Evolutionary conservation across 2,329 filamentous ascomycete genomes (phyloP), one percentile per base, ranked within the genome.

Genomic region (Penicillium sumatraense): DNA sequence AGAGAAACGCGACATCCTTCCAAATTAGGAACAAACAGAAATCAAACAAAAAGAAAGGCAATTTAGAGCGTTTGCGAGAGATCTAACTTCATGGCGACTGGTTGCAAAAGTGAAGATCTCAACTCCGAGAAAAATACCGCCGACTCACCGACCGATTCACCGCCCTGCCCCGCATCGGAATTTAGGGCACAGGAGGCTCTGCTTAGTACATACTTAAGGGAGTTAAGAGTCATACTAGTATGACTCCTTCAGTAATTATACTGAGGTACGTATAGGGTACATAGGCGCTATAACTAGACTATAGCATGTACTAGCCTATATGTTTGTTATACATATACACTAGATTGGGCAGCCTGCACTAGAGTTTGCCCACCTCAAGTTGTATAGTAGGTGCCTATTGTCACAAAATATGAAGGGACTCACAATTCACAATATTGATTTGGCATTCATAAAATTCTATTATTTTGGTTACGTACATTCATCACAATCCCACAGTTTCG

Each of bases 1-100:
- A 27, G 67, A 70, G 50, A 72, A 74, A 27, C 74, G 74, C 40
- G 75, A 77, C 75, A 77, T 77, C 18, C 10, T 24, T 42, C 20
- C n/a, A n/a, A n/a, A n/a, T 41, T 18, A 58, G 21, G 9, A 50
- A 10, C 16, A 20, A 23, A 16, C 11, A 20, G 11, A 41, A 40
- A 41, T 42, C 38, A 10, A 5, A 10, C 5, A 10, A 13, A 20
- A 9, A n/a, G n/a, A 18, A 14, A 24, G 10, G n/a, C n/a, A n/a
- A n/a, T n/a, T n/a, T n/a, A n/a, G n/a, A n/a, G n/a, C n/a, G n/a
- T n/a, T n/a, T n/a, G n/a, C n/a, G n/a, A 13, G 11, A 18, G 14
- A 7, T 18, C n/a, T 38, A 47, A 18, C 14, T 31, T 38, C 31
- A 26, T 18, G 16, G 35, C 47, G 21, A n/a, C 47, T 41, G 41